phyloP scores from a whole-genome alignment of 2,329 filamentous ascomycete genomes.

The Stylonectria norvegica region DNA sequence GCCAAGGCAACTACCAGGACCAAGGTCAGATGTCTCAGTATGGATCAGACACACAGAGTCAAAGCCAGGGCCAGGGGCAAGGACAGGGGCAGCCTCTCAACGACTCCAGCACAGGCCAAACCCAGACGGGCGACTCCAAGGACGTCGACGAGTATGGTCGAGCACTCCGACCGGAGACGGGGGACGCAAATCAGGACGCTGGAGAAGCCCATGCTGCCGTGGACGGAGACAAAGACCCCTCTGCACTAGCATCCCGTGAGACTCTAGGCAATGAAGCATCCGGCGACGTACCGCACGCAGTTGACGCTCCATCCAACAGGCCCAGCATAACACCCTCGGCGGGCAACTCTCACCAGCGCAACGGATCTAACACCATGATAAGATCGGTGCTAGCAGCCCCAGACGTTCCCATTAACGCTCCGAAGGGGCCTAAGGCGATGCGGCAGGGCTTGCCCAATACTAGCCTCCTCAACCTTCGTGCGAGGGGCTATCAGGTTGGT shows the following conservation, averaged over 20 bases:
- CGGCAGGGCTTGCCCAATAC: slow-evolving; percentile 82
- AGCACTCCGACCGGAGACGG: slow-evolving; percentile 26
- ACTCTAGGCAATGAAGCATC: slow-evolving; percentile 28
- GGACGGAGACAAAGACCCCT: slow-evolving; percentile 19
- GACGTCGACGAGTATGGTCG: slow-evolving; percentile 40
- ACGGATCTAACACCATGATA: slow-evolving; percentile 22
- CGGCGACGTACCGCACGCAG: slow-evolving; percentile 13
- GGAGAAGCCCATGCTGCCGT: slow-evolving; percentile 15
- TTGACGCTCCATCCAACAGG: slow-evolving; percentile 14
- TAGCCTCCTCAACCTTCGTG: slow-evolving; percentile 64
- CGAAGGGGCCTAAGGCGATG: slow-evolving; percentile 93
- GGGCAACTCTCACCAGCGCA: slow-evolving; percentile 17
- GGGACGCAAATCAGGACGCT: slow-evolving; percentile 8
- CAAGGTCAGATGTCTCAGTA: slow-evolving; percentile 29
- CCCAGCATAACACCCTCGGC: slow-evolving; percentile 13
- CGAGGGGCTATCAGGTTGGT: slow-evolving; percentile 47
- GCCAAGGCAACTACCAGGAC: slow-evolving; percentile 36
- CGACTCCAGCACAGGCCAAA: slow-evolving; percentile 12
- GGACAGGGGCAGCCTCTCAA: slow-evolving; percentile 19
- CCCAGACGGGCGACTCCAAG: slow-evolving; percentile 26
- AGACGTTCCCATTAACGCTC: slow-evolving; percentile 64
- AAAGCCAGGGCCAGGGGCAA: slow-evolving; percentile 6
- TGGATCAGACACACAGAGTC: slow-evolving; percentile 18
- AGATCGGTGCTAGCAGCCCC: slow-evolving; percentile 34
- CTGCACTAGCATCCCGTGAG: slow-evolving; percentile 28